Percentiles rank a stretch among this genome's conserved stretches.
These are phyloP conservation scores for Triticum urartu DNA, from an alignment of 176 grass and related monocot species.

Conservation along the genomic window DNA sequence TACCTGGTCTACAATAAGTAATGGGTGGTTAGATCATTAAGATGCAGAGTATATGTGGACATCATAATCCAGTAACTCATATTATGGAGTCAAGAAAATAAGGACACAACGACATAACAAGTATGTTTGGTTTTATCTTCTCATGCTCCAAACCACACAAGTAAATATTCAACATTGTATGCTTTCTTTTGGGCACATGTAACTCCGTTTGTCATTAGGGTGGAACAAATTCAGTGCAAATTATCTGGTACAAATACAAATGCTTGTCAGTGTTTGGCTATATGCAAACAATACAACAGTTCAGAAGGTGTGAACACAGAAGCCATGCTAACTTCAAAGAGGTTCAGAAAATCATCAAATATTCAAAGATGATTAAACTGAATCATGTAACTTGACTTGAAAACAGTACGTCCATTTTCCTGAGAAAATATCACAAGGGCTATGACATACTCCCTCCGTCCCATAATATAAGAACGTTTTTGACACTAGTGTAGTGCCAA, in stretches of 20 bases:
- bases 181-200: not conserved
- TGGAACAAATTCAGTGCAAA: not conserved
- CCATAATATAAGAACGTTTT: too few relatives aligned
- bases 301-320: not conserved
- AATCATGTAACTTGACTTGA: not conserved
- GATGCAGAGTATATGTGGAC: not conserved
- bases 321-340: not conserved
- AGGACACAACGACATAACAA: not conserved
- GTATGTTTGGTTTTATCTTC: not conserved
- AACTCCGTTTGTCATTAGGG: not conserved
- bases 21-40: not conserved
- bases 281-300: not conserved
- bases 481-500: too few relatives aligned
- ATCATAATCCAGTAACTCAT: not conserved
- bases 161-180: not conserved
- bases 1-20: slow-evolving; percentile 1
- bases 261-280: not conserved
- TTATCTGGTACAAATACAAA: not conserved
- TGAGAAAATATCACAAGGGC: not conserved
- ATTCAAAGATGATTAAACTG: not conserved
- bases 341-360: not conserved
- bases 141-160: not conserved
- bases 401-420: not conserved
- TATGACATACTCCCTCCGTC: not conserved
- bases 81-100: not conserved